phyloP scores from a whole-genome alignment of 495 filamentous ascomycete genomes.

The Annulohypoxylon bovei region DNA sequence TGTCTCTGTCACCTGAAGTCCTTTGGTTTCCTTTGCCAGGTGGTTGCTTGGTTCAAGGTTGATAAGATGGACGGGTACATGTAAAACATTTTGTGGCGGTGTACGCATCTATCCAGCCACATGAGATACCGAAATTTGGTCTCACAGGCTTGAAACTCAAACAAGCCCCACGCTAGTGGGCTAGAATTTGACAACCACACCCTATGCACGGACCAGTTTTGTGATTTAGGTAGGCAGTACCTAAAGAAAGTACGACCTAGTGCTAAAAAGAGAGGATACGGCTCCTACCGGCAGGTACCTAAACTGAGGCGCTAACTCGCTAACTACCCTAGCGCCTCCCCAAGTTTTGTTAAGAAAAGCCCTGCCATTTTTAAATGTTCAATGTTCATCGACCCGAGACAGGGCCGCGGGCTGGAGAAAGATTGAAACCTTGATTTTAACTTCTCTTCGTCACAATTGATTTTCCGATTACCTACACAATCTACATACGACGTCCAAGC shows the following conservation, averaged over 20 bases:
- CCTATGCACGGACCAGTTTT: neutral
- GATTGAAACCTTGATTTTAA: conserved; percentile 37
- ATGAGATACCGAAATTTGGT: neutral
- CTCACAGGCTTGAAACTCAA: conserved; percentile 7
- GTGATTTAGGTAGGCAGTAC: neutral
- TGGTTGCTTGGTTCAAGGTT: neutral
- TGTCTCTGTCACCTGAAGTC: neutral
- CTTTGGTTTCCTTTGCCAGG: no score
- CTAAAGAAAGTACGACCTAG: neutral
- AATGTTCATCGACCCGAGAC: conserved; percentile 29
- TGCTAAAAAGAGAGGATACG: conserved; percentile 27
- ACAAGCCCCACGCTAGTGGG: neutral
- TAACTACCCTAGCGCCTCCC: conserved; percentile 34
- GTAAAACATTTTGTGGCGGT: conserved; percentile 19
- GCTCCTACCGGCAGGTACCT: conserved; percentile 39
- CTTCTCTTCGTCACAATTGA: conserved; percentile 27
- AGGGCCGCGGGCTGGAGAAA: conserved; percentile 24
- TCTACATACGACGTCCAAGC: conserved; percentile 17
- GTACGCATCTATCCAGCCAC: conserved; percentile 11
- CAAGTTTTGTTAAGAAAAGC: conserved; percentile 25
- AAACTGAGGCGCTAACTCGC: conserved; percentile 38
- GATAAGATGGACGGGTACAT: neutral
- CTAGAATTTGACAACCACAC: conserved; percentile 9
- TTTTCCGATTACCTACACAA: conserved; percentile 19
- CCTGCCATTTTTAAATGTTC: conserved; percentile 35